phyloP scores from a whole-genome alignment of 2,329 filamentous ascomycete species.

The Graphiopsis chlorocephala region DNA sequence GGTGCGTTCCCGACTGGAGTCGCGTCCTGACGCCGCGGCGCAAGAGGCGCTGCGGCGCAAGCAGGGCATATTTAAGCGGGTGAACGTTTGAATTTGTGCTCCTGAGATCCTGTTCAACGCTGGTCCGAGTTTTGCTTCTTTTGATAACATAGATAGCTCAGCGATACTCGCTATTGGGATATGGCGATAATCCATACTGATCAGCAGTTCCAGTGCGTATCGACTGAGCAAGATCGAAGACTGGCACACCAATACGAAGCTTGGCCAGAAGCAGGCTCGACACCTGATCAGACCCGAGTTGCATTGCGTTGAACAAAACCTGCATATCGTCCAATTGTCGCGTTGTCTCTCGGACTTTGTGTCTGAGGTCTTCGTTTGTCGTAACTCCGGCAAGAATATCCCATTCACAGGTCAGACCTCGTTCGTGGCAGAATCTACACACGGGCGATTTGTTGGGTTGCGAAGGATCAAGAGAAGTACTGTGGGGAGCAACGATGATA shows the following conservation, averaged over 20 bases:
- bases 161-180: background rate
- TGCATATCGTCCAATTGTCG: background rate
- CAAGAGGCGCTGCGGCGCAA: background rate
- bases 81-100: background rate
- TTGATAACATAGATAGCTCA: background rate
- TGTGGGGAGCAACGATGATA: background rate
- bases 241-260: background rate
- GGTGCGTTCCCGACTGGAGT: background rate
- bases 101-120: background rate
- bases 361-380: background rate
- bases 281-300: background rate
- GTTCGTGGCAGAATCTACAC: background rate
- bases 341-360: background rate
- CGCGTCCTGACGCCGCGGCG: background rate
- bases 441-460: background rate
- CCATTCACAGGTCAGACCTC: background rate
- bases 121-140: background rate
- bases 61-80: background rate
- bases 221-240: background rate
- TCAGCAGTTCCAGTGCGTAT: background rate
- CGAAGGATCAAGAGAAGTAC: background rate
- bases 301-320: background rate
- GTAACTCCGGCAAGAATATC: background rate
- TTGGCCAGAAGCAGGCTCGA: background rate
- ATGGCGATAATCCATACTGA: background rate